These are phyloP conservation scores for Amphicarpaea edgeworthii DNA, from an alignment of 306 rosid genomes.

Conservation along the genomic window DNA sequence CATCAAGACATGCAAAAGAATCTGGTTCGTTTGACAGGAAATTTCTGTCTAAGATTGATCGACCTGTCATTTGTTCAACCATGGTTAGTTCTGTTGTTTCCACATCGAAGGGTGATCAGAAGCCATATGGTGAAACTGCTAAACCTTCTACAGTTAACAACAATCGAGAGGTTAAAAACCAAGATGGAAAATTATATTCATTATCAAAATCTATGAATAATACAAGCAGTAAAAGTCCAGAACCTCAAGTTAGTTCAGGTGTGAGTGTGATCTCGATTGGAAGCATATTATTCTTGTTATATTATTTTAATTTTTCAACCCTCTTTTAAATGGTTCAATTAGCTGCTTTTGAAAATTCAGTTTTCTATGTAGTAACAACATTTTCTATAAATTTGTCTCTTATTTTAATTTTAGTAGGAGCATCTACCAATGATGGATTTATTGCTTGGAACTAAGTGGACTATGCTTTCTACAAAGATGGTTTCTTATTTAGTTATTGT, in stretches of 20 bases:
- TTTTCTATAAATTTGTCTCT: constrained; percentile 23
- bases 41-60: constrained; percentile 65
- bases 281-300: constrained; percentile 25
- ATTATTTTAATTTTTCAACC: background rate
- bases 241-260: constrained; percentile 71
- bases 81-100: constrained; percentile 58
- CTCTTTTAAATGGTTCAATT: constrained; percentile 24
- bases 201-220: constrained; percentile 53
- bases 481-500: constrained; percentile 50
- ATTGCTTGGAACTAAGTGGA: constrained; percentile 50
- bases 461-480: constrained; percentile 49
- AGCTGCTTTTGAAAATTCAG: constrained; percentile 23
- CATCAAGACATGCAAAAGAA: constrained; percentile 68
- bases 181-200: constrained; percentile 64
- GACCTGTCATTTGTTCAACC: constrained; percentile 56
- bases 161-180: constrained; percentile 63
- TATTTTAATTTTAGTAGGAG: constrained; percentile 49
- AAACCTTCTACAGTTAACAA: constrained; percentile 56
- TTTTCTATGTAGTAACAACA: constrained; percentile 13
- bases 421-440: constrained; percentile 46
- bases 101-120: constrained; percentile 70
- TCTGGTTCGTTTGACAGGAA: constrained; percentile 69
- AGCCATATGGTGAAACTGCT: constrained; percentile 65
- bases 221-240: constrained; percentile 60
- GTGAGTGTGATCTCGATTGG: constrained; percentile 46